Evolutionary conservation across 441 rosid species (phyloP), one percentile per base, ranked within the genome.

Genomic region (Francoa sonchifolia): DNA sequence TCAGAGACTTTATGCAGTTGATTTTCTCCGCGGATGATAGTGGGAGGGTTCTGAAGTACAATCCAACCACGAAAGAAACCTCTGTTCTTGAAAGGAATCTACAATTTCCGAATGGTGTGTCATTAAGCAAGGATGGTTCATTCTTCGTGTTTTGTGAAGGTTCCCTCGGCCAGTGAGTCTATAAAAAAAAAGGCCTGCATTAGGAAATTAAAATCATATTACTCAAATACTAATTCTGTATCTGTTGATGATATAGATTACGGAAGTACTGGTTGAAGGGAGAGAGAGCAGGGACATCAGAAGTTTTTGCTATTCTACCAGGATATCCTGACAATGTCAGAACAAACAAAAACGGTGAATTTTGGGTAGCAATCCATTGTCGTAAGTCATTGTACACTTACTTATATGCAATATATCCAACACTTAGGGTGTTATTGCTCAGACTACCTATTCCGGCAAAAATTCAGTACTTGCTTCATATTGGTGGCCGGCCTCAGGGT

Each of bases 311-410:
- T 12, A 39, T 63, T 44, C 54, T 77, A 44, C 90, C 90, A 0
- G 94, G 95, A 29, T 78, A 38, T 55, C 94, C 95, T 0, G 95
- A 88, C 67, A 79, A 84, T 33, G 66, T 88, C 33, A 73, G 95
- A 22, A 76, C 66, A 12, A 84, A 88, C 47, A 34, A 67, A 52
- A 65, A 81, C 1, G 95, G 97, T 19, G 87, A 88, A 20, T 84
- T 88, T 32, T 88, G 97, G 94, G 85, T 84, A 6, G 97, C 85
- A 3, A 21, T 80, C 57, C 85, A 84, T 38, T 55, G 79, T 60
- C 78, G 57, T 11, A 58, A 77, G 9, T 61, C 43, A 22, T 42
- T 54, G 19, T 80, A 67, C 59, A 7, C 66, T 10, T 53, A 73
- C 52, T 0, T 74, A 7, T 37, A 41, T 40, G 72, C 67, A 13